Base-by-base conservation (phyloP, 2,329 filamentous ascomycete genomes). In the Pseudogymnoascus sp. region DNA sequence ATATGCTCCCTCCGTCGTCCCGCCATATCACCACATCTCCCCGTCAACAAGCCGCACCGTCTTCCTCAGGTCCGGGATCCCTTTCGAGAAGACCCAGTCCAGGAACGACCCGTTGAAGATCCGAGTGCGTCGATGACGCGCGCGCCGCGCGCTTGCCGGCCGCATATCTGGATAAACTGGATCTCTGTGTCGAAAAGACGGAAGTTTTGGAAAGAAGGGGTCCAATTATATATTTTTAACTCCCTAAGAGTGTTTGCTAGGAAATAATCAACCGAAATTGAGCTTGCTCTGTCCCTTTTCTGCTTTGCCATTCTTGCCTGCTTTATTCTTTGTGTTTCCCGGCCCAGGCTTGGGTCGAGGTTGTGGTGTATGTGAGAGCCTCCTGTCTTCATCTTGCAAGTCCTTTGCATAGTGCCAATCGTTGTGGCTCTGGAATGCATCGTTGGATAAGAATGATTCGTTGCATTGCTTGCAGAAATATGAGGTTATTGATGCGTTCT, bases 371-470 rank as follows among this genome's bases (percentile, higher is more conserved):
- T 59, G 42, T 29, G 62, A 61, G 10, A 63, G 59, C 31, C 68
- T 69, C 13, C 41, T n/a, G 51, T 72, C 68, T 65, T 71, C 66
- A 63, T 86, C 82, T 66, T 92, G 87, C 31, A 99, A 80, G 68
- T 93, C 89, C 75, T 90, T 91, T 51, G 94, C 94, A 75, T 96
- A 88, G 76, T 99, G 94, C 88, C 92, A 97, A 74, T 99, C 94
- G 61, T 88, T 80, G 73, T 99, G 94, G 75, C 90, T 92, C 66
- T 86, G 82, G 55, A 85, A 71, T 68, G 82, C 81, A 62, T 87
- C 83, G 27, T 78, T 71, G 39, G 80, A 77, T 10, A 80, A 78
- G 35, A 94, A 78, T n/a, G 73, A 71, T 68, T 82, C 80, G 63
- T 82, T 80, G 74, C 92, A 96, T 65, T 84, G 84, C 59, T 78